Conservation (phyloP, 805 yeast genomes). For the Candida orba region DNA sequence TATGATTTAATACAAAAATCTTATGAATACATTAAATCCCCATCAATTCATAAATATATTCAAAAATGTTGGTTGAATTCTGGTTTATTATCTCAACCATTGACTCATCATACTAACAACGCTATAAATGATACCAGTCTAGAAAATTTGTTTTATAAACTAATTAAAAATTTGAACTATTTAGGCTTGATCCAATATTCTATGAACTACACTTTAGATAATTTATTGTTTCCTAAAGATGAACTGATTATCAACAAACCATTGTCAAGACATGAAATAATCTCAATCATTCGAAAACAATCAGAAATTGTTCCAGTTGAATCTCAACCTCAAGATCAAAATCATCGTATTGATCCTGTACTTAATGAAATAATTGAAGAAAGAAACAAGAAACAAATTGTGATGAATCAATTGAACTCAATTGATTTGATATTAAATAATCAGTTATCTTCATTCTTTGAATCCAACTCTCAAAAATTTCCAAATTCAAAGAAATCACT, state of each 20-base stretch:
- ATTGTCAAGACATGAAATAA: constrained; percentile 29
- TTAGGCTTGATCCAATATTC: constrained; percentile 7
- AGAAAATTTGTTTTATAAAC: constrained; percentile 7
- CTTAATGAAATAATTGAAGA: not conserved
- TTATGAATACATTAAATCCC: not conserved
- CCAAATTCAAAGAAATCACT: constrained; percentile 11
- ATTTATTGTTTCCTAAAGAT: constrained; percentile 30
- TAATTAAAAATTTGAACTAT: constrained; percentile 7
- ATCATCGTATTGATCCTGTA: not conserved
- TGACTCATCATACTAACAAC: not conserved
- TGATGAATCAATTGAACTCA: constrained; percentile 1
- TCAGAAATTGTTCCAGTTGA: not conserved
- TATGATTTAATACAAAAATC: constrained; percentile 4
- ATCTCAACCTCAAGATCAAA: not conserved
- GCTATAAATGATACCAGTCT: not conserved
- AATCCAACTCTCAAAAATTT: constrained; percentile 7
- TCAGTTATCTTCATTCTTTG: constrained; percentile 12
- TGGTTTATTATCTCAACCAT: not conserved
- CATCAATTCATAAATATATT: not conserved
- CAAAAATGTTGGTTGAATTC: constrained; percentile 9
- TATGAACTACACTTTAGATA: constrained; percentile 19
- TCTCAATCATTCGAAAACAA: constrained; percentile 11
- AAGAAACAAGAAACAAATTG: not conserved
- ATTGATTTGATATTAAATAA: constrained; percentile 9
- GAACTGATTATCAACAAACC: constrained; percentile 28